phyloP scores from a whole-genome alignment of 148 eudicot species.

The Pharnaceum exiguum region DNA sequence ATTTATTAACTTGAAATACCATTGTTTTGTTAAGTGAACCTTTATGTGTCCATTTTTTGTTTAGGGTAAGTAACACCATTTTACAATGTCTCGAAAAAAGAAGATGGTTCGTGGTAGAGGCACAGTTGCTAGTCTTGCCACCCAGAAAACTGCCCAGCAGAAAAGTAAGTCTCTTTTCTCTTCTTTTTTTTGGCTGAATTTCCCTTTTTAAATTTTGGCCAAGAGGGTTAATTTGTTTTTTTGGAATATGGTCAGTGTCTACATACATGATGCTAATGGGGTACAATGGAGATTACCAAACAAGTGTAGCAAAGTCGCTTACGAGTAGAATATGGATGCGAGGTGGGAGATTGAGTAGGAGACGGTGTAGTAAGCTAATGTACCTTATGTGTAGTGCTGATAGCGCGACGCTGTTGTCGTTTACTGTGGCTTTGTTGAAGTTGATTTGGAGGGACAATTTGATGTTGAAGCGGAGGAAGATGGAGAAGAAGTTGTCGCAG shows the following conservation, averaged over 20 bases:
- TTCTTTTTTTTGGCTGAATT: too few relatives aligned
- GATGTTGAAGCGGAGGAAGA: neutral
- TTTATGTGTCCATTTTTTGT: too few relatives aligned
- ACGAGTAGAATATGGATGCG: conserved; percentile 10
- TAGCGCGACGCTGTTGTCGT: conserved; percentile 10
- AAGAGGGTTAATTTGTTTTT: too few relatives aligned
- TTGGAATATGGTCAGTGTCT: conserved; percentile 5
- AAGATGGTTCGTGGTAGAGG: too few relatives aligned
- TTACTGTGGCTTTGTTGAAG: conserved; percentile 16
- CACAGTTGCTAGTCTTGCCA: too few relatives aligned
- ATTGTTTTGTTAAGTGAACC: too few relatives aligned
- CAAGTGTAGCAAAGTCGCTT: conserved; percentile 4
- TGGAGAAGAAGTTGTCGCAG: conserved; percentile 13
- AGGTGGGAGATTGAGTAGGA: conserved; percentile 11
- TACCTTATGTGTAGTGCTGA: conserved; percentile 9
- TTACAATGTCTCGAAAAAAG: too few relatives aligned
- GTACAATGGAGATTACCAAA: conserved; percentile 14
- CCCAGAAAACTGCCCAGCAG: too few relatives aligned
- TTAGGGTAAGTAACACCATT: too few relatives aligned
- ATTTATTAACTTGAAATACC: too few relatives aligned
- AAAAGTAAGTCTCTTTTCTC: too few relatives aligned
- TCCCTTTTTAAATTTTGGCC: too few relatives aligned
- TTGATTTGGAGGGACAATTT: conserved; percentile 10
- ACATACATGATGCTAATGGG: conserved; percentile 16
- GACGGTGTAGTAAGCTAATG: conserved; percentile 1